Conservation (phyloP, 441 rosid species). For the Erodium chrysanthum region DNA sequence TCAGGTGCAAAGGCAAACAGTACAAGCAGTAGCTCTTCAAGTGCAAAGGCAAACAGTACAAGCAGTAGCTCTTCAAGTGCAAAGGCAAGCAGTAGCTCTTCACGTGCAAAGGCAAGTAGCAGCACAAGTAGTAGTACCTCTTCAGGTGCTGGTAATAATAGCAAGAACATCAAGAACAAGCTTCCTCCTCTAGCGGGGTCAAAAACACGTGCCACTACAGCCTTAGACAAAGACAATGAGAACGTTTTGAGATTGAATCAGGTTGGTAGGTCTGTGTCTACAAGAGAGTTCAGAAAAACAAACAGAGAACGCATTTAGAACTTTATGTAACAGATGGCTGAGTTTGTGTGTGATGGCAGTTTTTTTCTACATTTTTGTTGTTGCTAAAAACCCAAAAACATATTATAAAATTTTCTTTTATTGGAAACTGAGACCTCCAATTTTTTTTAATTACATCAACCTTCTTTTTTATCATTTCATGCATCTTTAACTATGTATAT, state of each 20-base stretch:
- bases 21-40: no score
- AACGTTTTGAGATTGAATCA: conserved; percentile 29
- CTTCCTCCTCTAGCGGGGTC: conserved; percentile 24
- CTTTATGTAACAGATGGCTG: conserved; percentile 25
- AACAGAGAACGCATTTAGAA: conserved; percentile 27
- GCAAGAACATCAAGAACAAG: conserved; percentile 16
- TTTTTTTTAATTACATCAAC: no score
- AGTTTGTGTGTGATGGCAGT: no score
- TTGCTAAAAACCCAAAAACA: no score
- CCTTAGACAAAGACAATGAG: conserved; percentile 19
- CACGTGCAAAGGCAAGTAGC: conserved; percentile 20
- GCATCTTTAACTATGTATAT: no score
- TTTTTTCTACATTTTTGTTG: no score
- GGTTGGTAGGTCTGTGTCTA: conserved; percentile 36
- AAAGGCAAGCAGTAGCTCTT: conserved; percentile 16
- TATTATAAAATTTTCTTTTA: no score
- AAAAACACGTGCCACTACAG: conserved; percentile 16
- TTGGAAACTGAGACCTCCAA: no score
- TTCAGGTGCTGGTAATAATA: background rate
- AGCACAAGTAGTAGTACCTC: background rate
- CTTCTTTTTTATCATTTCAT: no score
- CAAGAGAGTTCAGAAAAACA: conserved; percentile 37
- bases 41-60: no score
- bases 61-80: no score
- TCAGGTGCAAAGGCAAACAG: background rate